These are phyloP conservation scores for Lecanosticta acicola DNA, from an alignment of 2,329 filamentous ascomycete species.

Conservation along the genomic window DNA sequence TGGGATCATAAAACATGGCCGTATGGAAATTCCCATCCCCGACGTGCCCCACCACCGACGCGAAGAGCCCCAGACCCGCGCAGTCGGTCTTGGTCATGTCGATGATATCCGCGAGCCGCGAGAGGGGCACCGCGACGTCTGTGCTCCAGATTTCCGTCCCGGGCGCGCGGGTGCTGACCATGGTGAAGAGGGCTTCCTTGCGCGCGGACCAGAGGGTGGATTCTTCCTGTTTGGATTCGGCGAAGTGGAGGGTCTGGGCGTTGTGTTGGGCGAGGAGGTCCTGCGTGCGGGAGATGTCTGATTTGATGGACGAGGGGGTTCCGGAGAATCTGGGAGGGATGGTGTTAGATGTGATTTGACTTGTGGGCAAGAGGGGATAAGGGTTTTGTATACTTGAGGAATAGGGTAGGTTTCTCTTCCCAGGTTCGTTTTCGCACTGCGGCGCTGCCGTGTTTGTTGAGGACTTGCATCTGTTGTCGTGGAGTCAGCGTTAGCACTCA, in stretches of 20 bases:
- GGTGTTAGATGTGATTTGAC: not conserved
- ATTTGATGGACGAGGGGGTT: conserved; percentile 66
- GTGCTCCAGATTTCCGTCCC: conserved; percentile 57
- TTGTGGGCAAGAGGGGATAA: not conserved
- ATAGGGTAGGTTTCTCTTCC: conserved; percentile 71
- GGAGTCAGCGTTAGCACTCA: no score
- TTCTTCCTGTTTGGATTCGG: conserved; percentile 17
- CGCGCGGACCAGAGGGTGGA: conserved; percentile 53
- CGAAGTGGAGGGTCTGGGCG: conserved; percentile 17
- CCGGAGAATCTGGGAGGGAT: conserved; percentile 65
- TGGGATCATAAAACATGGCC: conserved; percentile 79
- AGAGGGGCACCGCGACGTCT: conserved; percentile 58
- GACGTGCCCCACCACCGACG: conserved; percentile 81
- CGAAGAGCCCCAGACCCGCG: conserved; percentile 78
- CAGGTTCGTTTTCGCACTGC: conserved; percentile 66
- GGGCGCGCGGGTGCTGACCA: conserved; percentile 51
- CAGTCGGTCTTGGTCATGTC: conserved; percentile 86
- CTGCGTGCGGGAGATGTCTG: conserved; percentile 67
- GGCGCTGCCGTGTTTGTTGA: conserved; percentile 56
- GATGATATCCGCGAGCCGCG: conserved; percentile 57
- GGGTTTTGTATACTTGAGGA: conserved; percentile 49
- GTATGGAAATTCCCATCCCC: conserved; percentile 95
- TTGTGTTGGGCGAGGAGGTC: conserved; percentile 52
- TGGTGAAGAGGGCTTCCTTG: conserved; percentile 57
- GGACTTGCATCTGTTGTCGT: conserved; percentile 58